Evolutionary conservation across 2,329 filamentous ascomycete genomes (phyloP).

Genomic region (Exophiala alcalophila): DNA sequence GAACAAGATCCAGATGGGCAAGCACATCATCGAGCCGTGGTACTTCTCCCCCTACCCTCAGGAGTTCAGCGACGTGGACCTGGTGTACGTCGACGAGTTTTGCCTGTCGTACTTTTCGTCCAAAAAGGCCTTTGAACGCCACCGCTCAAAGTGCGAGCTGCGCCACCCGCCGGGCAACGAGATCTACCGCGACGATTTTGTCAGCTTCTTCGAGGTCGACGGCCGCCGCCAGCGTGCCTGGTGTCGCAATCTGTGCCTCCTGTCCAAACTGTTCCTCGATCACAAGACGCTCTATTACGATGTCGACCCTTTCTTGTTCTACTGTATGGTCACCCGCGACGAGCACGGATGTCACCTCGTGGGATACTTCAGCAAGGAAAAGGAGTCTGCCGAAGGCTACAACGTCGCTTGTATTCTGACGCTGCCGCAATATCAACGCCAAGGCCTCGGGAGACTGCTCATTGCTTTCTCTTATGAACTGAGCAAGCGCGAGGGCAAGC

Average conservation of each 20-base stretch:
- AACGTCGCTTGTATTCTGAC: slow-evolving; percentile 98
- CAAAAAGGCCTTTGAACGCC: slow-evolving; percentile 75
- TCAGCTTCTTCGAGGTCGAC: slow-evolving; percentile 97
- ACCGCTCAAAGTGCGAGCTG: slow-evolving; percentile 84
- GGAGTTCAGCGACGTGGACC: slow-evolving; percentile 79
- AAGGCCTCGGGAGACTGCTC: slow-evolving; percentile 86
- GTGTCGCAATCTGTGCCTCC: slow-evolving; percentile 92
- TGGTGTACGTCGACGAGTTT: slow-evolving; percentile 96
- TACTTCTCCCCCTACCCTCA: slow-evolving; percentile 98
- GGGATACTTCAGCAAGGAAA: slow-evolving; percentile 99
- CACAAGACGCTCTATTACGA: slow-evolving; percentile 92
- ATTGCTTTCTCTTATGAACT: slow-evolving; percentile 98
- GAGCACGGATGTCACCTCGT: slow-evolving; percentile 95
- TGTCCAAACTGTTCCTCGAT: slow-evolving; percentile 96
- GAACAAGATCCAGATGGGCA: slow-evolving; percentile 89
- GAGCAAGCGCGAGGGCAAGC: slow-evolving; percentile 88
- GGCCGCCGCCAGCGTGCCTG: slow-evolving; percentile 97
- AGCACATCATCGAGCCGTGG: slow-evolving; percentile 91
- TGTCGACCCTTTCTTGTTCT: slow-evolving; percentile 82
- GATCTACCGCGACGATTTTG: slow-evolving; percentile 86
- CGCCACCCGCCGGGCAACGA: slow-evolving; percentile 95
- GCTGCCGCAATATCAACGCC: slow-evolving; percentile 90
- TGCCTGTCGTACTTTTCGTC: slow-evolving; percentile 89
- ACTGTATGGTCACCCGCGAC: slow-evolving; percentile 91
- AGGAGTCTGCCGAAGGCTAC: slow-evolving; percentile 93